Evolutionary conservation across 176 grass and related monocot genomes (phyloP).

Genomic region (Alloteropsis semialata): DNA sequence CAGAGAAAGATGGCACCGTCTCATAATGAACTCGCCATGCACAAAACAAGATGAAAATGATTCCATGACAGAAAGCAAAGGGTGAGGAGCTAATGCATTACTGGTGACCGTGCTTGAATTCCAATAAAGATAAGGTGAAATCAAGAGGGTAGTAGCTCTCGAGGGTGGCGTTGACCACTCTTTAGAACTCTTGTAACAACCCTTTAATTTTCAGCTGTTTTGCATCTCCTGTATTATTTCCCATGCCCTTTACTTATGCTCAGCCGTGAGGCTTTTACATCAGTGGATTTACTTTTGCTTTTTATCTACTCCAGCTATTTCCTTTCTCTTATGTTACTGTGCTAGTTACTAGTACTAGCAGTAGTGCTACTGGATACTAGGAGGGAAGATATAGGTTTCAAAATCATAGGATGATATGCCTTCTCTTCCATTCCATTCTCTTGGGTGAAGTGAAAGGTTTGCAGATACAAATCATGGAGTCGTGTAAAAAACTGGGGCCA

Average conservation of each 20-base stretch:
- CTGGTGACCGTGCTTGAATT: constrained; percentile 50
- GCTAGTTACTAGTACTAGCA: constrained; percentile 34
- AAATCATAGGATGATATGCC: constrained; percentile 75
- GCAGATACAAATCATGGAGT: too few relatives aligned
- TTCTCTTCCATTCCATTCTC: constrained; percentile 79
- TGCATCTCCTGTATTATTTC: constrained; percentile 56
- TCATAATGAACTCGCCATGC: constrained; percentile 48
- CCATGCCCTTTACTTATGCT: constrained; percentile 49
- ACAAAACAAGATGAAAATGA: constrained; percentile 49
- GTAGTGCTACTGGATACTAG: constrained; percentile 36
- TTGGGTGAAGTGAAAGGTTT: constrained; percentile 82
- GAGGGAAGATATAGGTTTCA: constrained; percentile 52
- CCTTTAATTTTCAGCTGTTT: constrained; percentile 36
- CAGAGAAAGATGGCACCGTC: constrained; percentile 45
- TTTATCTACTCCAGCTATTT: constrained; percentile 36
- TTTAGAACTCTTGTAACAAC: constrained; percentile 50
- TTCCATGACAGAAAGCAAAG: constrained; percentile 49
- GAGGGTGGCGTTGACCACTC: constrained; percentile 67
- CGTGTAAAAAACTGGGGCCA: too few relatives aligned
- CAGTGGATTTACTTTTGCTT: constrained; percentile 91
- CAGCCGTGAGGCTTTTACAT: constrained; percentile 57
- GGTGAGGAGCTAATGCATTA: constrained; percentile 22
- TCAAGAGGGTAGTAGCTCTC: constrained; percentile 49
- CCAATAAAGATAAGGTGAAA: constrained; percentile 70
- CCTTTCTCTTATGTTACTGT: constrained; percentile 40